These are phyloP conservation scores for Cucurbita ficifolia DNA, from an alignment of 306 rosid genomes.

Conservation along the genomic window DNA sequence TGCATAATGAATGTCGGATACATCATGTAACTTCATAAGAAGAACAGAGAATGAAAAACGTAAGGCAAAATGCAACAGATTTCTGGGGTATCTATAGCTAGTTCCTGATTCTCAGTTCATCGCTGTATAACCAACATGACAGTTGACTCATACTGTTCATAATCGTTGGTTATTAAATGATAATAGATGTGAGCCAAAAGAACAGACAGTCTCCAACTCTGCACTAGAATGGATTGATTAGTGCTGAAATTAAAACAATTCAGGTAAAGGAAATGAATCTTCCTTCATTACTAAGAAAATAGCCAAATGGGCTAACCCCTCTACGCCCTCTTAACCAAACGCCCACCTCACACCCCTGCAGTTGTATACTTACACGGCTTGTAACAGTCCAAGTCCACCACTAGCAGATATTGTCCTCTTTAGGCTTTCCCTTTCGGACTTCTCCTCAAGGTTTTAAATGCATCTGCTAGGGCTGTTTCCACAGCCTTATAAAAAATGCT, in stretches of 20 bases:
- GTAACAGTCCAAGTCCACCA: too few species aligned
- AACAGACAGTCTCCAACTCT: background rate
- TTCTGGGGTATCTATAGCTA: background rate
- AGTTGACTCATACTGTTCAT: background rate
- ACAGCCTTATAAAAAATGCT: too few species aligned
- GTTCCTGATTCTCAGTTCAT: background rate
- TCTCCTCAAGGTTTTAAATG: too few species aligned
- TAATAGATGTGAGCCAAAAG: background rate
- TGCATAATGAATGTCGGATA: slow-evolving; percentile 21
- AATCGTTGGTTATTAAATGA: background rate
- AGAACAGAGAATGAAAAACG: background rate
- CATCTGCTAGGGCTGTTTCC: too few species aligned
- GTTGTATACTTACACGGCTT: background rate
- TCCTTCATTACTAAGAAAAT: background rate
- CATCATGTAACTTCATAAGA: background rate
- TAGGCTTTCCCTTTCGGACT: too few species aligned
- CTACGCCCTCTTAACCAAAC: background rate
- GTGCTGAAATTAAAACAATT: background rate
- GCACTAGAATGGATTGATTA: background rate
- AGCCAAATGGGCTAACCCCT: background rate
- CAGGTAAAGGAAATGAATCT: background rate
- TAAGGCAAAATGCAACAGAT: background rate
- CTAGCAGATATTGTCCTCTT: too few species aligned
- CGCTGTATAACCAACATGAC: background rate
- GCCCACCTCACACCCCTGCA: background rate